Conservation (phyloP, 1,284 basidiomycete species). For the Marasmius sp. region DNA sequence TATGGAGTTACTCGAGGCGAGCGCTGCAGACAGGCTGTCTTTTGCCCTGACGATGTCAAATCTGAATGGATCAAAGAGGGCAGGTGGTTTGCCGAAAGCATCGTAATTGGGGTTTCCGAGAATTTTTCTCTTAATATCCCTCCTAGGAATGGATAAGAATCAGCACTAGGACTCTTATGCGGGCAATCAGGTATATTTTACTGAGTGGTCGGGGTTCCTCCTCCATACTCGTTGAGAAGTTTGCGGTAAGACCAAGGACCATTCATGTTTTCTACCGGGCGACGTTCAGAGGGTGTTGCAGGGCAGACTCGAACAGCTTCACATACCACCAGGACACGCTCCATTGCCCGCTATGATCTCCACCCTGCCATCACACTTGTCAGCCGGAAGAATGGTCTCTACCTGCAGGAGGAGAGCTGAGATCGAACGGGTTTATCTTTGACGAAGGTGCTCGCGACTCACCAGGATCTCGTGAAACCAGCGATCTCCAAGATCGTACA, state of each 20-base stretch:
- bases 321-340: constrained; percentile 29
- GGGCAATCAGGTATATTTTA: constrained; percentile 3
- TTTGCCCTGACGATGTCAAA: constrained; percentile 23
- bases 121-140: constrained; percentile 23
- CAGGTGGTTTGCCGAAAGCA: constrained; percentile 23
- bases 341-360: constrained; percentile 28
- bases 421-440: too few relatives aligned
- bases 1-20: constrained; percentile 26
- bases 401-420: constrained; percentile 5
- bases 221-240: constrained; percentile 21
- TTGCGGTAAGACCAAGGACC: constrained; percentile 20
- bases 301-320: not conserved
- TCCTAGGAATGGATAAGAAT: constrained; percentile 4
- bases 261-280: constrained; percentile 23
- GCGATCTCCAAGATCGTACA: constrained; percentile 30
- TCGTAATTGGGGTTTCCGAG: constrained; percentile 26
- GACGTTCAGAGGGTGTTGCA: too few relatives aligned
- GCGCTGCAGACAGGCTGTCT: constrained; percentile 20
- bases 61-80: constrained; percentile 21
- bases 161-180: not conserved
- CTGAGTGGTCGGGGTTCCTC: constrained; percentile 15
- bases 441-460: too few relatives aligned
- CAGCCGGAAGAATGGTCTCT: constrained; percentile 23
- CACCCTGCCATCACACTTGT: constrained; percentile 25
- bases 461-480: constrained; percentile 25